Evolutionary conservation across 441 rosid species (phyloP).

Genomic region (Pelargonium australe): DNA sequence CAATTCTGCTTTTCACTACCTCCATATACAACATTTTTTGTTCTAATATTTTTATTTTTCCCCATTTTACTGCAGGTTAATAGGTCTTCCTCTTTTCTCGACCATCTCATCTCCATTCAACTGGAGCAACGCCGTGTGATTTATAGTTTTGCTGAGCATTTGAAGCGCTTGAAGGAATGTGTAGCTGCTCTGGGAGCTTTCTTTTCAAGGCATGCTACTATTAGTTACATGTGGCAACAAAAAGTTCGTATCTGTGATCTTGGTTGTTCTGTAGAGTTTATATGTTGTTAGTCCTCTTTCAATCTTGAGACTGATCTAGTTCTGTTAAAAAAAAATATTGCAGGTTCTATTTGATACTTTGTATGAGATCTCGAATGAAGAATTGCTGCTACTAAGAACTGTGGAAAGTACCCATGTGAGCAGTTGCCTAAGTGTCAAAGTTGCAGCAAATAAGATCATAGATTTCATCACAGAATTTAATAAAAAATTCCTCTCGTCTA

Average conservation of each 20-base stretch:
- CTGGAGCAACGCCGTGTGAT: slow-evolving; percentile 62
- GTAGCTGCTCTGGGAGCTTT: slow-evolving; percentile 36
- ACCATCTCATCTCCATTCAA: slow-evolving; percentile 75
- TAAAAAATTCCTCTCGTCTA: slow-evolving; percentile 50
- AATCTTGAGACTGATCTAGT: slow-evolving; percentile 11
- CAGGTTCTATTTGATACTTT: slow-evolving; percentile 80
- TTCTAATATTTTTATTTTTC: neutral
- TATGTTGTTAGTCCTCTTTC: slow-evolving; percentile 1
- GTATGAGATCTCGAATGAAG: slow-evolving; percentile 51
- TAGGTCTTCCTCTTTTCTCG: slow-evolving; percentile 68
- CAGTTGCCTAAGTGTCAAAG: slow-evolving; percentile 52
- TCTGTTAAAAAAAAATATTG: too few species aligned
- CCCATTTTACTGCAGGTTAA: slow-evolving; percentile 46
- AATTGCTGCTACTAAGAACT: slow-evolving; percentile 51
- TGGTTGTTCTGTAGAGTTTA: neutral
- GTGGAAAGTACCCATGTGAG: slow-evolving; percentile 49
- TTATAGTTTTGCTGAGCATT: slow-evolving; percentile 50
- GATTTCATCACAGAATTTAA: slow-evolving; percentile 47
- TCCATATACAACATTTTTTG: neutral
- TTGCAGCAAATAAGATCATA: slow-evolving; percentile 37
- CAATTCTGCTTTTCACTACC: neutral
- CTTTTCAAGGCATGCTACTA: slow-evolving; percentile 39
- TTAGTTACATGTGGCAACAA: slow-evolving; percentile 69
- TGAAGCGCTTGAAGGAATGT: slow-evolving; percentile 42
- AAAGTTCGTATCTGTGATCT: slow-evolving; percentile 43